These are phyloP conservation scores for Dittrichia graveolens DNA, from an alignment of 129 eudicot genomes.

Conservation along the genomic window DNA sequence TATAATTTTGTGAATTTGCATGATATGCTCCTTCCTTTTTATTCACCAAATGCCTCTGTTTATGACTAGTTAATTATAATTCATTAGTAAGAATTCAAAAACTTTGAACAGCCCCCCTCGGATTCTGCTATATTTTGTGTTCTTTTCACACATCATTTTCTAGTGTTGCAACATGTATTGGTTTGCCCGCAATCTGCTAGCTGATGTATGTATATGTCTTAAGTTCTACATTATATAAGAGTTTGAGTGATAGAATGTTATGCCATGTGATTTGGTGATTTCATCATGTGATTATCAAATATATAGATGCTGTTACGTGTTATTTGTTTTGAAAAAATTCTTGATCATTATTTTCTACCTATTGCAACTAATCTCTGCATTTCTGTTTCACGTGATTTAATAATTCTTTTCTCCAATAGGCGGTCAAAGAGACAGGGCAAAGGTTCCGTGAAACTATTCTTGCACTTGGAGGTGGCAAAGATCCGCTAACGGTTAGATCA, in stretches of 20 bases:
- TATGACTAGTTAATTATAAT: not conserved
- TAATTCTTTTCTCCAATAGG: conserved; percentile 42
- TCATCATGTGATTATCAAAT: not conserved
- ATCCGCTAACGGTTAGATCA: conserved; percentile 56
- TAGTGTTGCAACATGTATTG: no score
- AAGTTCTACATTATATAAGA: no score
- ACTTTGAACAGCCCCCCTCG: not conserved
- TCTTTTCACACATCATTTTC: no score
- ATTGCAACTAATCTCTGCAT: not conserved
- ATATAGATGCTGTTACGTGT: not conserved
- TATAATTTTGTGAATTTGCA: conserved; percentile 22
- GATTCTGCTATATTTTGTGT: not conserved
- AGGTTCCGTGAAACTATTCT: conserved; percentile 80
- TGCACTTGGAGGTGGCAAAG: conserved; percentile 93
- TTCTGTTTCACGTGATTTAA: not conserved
- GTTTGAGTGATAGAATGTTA: not conserved
- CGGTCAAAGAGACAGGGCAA: conserved; percentile 67
- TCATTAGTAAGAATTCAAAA: not conserved
- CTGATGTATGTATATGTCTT: no score
- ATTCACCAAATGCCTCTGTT: not conserved
- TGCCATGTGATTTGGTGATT: not conserved
- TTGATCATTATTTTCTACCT: not conserved
- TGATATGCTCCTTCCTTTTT: not conserved
- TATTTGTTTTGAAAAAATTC: conserved; percentile 2
- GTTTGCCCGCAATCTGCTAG: no score